Conservation (phyloP, 768 basidiomycete genomes). For the Lenzites betulinus region DNA sequence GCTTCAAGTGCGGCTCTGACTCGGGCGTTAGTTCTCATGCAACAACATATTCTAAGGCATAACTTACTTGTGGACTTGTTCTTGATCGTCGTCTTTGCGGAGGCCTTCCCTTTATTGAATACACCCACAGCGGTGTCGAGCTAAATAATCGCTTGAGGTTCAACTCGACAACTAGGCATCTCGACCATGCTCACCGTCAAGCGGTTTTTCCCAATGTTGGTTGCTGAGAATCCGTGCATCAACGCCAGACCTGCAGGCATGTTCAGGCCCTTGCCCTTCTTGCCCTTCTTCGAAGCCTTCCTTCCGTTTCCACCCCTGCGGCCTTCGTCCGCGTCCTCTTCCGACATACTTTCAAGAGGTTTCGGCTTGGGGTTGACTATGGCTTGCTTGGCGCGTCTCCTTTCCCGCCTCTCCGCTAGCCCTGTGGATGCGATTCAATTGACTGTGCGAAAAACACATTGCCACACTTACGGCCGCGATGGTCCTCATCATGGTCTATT, state of each 20-base stretch:
- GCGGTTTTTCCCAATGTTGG: conserved; percentile 61
- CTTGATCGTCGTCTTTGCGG: conserved; percentile 40
- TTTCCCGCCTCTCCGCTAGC: conserved; percentile 62
- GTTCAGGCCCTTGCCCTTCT: conserved; percentile 33
- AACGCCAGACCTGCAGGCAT: conserved; percentile 56
- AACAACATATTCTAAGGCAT: neutral
- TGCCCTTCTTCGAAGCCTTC: conserved; percentile 23
- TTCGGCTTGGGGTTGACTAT: conserved; percentile 43
- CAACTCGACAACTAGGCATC: neutral
- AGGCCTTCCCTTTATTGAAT: conserved; percentile 68
- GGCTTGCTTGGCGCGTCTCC: conserved; percentile 58
- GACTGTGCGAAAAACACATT: neutral
- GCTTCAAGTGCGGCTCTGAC: conserved; percentile 10
- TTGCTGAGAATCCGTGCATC: conserved; percentile 67
- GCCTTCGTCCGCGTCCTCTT: conserved; percentile 14
- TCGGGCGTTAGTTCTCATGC: neutral
- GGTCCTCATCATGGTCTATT: neutral
- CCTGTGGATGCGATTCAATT: conserved; percentile 41
- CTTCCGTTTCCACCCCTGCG: neutral
- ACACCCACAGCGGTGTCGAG: conserved; percentile 54
- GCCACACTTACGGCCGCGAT: conserved; percentile 1
- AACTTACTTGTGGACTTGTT: conserved; percentile 33
- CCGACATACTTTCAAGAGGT: conserved; percentile 13
- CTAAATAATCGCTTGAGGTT: conserved; percentile 28
- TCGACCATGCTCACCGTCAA: conserved; percentile 50